These are phyloP conservation scores for Hyphodiscus hymeniophilus DNA, from an alignment of 495 filamentous ascomycete species.

Conservation along the genomic window DNA sequence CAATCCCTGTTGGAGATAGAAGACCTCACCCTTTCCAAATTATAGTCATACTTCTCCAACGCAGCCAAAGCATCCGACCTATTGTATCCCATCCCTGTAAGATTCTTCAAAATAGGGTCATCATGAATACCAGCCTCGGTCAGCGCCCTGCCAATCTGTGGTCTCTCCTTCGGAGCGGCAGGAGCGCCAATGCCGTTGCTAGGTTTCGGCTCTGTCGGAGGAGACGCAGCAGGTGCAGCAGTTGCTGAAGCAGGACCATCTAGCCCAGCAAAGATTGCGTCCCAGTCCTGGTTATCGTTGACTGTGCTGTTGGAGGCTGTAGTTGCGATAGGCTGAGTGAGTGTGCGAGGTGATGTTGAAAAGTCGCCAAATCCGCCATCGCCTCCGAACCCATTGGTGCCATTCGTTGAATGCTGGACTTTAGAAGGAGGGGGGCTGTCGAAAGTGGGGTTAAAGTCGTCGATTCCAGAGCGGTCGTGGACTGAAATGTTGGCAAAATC, in stretches of 20 bases:
- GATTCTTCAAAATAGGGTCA: constrained; percentile 81
- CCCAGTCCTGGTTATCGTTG: constrained; percentile 72
- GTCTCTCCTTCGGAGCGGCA: constrained; percentile 12
- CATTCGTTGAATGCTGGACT: constrained; percentile 25
- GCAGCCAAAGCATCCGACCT: constrained; percentile 71
- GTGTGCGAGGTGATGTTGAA: constrained; percentile 8
- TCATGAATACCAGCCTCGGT: constrained; percentile 72
- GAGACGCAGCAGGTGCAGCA: constrained; percentile 1
- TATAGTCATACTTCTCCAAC: constrained; percentile 91
- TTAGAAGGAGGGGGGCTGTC: constrained; percentile 39
- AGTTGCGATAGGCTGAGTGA: constrained; percentile 24
- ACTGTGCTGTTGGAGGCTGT: constrained; percentile 12
- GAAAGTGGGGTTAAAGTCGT: constrained; percentile 61
- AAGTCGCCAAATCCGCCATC: constrained; percentile 19
- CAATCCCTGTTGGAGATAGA: neutral
- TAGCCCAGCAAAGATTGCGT: constrained; percentile 81
- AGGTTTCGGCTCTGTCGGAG: constrained; percentile 1
- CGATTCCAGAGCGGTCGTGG: constrained; percentile 42
- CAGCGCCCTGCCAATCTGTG: constrained; percentile 53
- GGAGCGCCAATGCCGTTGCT: constrained; percentile 12
- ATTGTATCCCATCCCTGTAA: constrained; percentile 88
- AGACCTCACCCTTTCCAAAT: constrained; percentile 78
- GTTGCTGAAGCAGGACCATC: constrained; percentile 34
- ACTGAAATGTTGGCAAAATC: constrained; percentile 61
- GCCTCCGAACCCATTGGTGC: constrained; percentile 24